A percentile compares a stretch with the other conserved stretches of the same genome.
phyloP scores from a whole-genome alignment of 768 basidiomycete species.

The Saitozyma sp. region DNA sequence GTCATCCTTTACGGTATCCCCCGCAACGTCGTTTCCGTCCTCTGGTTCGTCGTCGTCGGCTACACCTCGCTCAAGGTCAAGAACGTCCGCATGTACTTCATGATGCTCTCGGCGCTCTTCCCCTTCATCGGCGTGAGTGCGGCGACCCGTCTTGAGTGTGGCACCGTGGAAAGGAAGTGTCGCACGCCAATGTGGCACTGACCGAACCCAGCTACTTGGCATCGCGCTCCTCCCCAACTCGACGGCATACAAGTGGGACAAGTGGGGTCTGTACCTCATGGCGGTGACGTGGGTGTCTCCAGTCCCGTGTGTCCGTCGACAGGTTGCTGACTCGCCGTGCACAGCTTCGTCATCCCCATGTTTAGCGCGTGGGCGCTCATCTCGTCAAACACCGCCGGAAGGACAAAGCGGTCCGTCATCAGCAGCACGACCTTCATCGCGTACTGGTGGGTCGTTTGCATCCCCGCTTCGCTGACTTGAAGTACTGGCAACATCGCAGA shows the following conservation, averaged over 20 bases:
- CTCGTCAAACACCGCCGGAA: constrained; percentile 29
- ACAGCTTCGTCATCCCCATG: constrained; percentile 19
- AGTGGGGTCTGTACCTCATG: constrained; percentile 20
- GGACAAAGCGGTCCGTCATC: constrained; percentile 35
- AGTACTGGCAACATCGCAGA: constrained; percentile 29
- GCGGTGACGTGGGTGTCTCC: constrained; percentile 16
- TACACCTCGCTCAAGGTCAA: constrained; percentile 1
- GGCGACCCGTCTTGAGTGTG: too few relatives aligned
- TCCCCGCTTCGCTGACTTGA: constrained; percentile 23
- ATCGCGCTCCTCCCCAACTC: constrained; percentile 18
- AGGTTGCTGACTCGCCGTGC: background rate
- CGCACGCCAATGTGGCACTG: too few relatives aligned
- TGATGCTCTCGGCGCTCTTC: constrained; percentile 14
- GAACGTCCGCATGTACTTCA: constrained; percentile 10
- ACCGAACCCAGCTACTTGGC: background rate
- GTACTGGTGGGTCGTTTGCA: constrained; percentile 23
- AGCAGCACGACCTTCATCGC: constrained; percentile 21
- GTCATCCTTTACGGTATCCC: constrained; percentile 24
- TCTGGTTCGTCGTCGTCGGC: constrained; percentile 8
- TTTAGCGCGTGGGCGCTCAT: constrained; percentile 32
- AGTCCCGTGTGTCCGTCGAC: background rate
- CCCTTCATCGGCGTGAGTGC: constrained; percentile 10
- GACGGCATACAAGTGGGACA: constrained; percentile 10
- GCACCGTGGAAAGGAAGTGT: too few relatives aligned
- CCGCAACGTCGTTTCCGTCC: constrained; percentile 4